Evolutionary conservation across 306 rosid species (phyloP), one percentile per base, ranked within the genome.

Genomic region (Trifolium subterraneum): DNA sequence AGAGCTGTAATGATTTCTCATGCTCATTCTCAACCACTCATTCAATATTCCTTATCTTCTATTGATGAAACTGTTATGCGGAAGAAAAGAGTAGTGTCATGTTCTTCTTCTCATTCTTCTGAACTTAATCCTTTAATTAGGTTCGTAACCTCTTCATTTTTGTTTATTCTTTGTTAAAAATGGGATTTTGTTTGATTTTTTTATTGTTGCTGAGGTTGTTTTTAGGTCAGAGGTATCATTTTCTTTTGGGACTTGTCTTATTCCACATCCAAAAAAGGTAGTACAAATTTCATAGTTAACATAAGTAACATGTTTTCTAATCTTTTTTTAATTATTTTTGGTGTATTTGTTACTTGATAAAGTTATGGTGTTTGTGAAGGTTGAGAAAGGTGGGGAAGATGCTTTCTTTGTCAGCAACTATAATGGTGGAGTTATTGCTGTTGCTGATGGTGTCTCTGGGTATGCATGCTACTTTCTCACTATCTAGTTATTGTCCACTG

Each of bases 371-470:
- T 74, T 82, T 69, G 45, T 74, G 59, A 82, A 91, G 98, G 88
- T 86, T 79, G 92, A 79, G 54, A 90, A 78, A 77, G 96, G 99
- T 20, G 99, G 97, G 77, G 99, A 94, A 86, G 99, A 94, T 86
- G 97, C 97, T 81, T 87, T 83, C 82, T 82, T 91, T 48, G 93
- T 90, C 47, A 92, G 89, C 85, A 56, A 77, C 85, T 82, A 88
- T 74, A 70, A 81, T 70, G 93, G 95, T 4, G 97, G 96, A 83
- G 89, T 90, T 79, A 83, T 92, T 86, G 87, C 93, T 74, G 90
- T 94, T 70, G 99, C 99, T 78, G 96, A 91, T 87, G 97, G 99
- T 36, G 99, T 94, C 64, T 94, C 97, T 64, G 97, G 96, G 99
- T 94, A 91, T 81, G 86, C 50, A 91, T 81, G 86, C 42, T 59